phyloP scores from a whole-genome alignment of 306 rosid genomes.

The Quercus suber region DNA sequence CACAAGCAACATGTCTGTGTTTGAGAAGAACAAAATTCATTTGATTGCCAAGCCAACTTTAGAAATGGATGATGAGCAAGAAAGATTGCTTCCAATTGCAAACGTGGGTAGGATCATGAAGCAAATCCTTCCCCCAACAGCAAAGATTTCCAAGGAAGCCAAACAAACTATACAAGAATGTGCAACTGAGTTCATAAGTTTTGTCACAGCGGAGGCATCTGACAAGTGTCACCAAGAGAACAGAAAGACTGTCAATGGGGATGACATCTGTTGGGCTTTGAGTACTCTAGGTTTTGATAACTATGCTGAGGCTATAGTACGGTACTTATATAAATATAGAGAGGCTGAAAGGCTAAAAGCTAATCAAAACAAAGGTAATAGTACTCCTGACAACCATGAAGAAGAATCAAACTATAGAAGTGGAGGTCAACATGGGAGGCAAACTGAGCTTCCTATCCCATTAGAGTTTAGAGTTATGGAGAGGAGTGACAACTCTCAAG shows the following conservation, averaged over 20 bases:
- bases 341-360: constrained; percentile 46
- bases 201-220: constrained; percentile 76
- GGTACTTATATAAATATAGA: constrained; percentile 55
- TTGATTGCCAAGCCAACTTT: not conserved
- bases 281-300: constrained; percentile 75
- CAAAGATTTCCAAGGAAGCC: constrained; percentile 74
- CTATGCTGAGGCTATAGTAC: constrained; percentile 54
- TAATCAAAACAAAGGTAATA: constrained; percentile 19
- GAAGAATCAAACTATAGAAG: not conserved
- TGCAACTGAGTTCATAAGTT: constrained; percentile 84
- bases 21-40: not conserved
- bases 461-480: constrained; percentile 33
- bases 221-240: constrained; percentile 92
- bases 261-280: constrained; percentile 89
- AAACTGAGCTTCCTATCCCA: constrained; percentile 16
- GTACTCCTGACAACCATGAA: not conserved
- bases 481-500: constrained; percentile 30
- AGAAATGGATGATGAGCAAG: constrained; percentile 60
- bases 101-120: constrained; percentile 86
- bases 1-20: not conserved
- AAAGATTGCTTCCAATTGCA: constrained; percentile 62
- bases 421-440: not conserved
- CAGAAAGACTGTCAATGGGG: constrained; percentile 84
- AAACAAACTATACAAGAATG: constrained; percentile 81
- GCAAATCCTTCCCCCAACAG: constrained; percentile 55